Conservation (phyloP, 495 filamentous ascomycete genomes). For the Ascobolus immersus region DNA sequence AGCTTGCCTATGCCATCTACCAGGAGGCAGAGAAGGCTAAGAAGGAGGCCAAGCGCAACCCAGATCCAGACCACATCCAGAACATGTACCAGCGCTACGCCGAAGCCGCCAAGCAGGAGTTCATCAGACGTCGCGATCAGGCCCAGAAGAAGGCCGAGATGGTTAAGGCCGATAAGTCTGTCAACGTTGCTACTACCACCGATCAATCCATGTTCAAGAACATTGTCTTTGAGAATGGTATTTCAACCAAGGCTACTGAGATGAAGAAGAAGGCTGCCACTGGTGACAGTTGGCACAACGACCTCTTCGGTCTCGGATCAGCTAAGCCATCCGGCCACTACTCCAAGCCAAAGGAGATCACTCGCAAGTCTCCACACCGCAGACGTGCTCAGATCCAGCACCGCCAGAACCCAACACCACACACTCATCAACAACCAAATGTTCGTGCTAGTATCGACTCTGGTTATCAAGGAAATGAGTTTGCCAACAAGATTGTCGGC, state of each 20-base stretch:
- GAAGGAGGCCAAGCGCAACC: conserved; percentile 30
- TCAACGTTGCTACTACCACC: conserved; percentile 67
- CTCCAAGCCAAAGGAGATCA: conserved; percentile 33
- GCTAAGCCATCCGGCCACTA: conserved; percentile 47
- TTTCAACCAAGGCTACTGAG: conserved; percentile 82
- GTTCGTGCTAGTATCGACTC: conserved; percentile 1
- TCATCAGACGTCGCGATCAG: conserved; percentile 50
- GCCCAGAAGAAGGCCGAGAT: conserved; percentile 26
- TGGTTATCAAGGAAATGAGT: neutral
- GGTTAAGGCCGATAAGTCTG: conserved; percentile 60
- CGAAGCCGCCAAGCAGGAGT: conserved; percentile 43
- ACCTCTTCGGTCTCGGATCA: conserved; percentile 73
- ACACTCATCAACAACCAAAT: neutral
- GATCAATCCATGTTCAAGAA: conserved; percentile 76
- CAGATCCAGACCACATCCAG: conserved; percentile 46
- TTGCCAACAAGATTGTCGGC: neutral
- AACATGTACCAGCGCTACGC: conserved; percentile 76
- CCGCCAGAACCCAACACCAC: neutral
- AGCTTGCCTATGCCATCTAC: conserved; percentile 47
- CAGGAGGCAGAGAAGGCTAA: conserved; percentile 51
- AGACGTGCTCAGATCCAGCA: conserved; percentile 3
- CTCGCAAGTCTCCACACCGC: conserved; percentile 31
- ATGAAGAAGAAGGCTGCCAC: conserved; percentile 68
- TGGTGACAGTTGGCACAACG: conserved; percentile 85
- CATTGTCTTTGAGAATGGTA: conserved; percentile 68